Base-by-base conservation (phyloP, 495 filamentous ascomycete genomes). In the Copromyces sp. region DNA sequence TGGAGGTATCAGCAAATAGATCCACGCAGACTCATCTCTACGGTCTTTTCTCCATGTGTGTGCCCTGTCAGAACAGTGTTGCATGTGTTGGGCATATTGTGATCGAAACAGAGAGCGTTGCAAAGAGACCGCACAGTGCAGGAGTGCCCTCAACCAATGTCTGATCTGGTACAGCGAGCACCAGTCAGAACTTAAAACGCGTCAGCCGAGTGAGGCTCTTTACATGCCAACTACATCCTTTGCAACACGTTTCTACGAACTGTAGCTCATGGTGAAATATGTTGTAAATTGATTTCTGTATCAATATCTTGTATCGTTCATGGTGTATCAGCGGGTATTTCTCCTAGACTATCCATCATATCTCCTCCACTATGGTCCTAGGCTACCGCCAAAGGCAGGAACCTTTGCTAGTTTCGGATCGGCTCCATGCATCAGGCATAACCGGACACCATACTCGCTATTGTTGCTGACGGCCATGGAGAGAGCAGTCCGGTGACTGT, bases 381-480 rank as follows among this genome's bases (percentile, higher is more conserved):
- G 12, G 53, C 2, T 65, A 11, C 3, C 3, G 53, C 6, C 53
- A 65, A 65, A 65, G 14, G 53, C 14, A 9, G 6, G 29, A 3
- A 32, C 47, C 14, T 65, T 35, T 24, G 29, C 53, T 32, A 65
- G 14, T 29, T 35, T 65, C 32, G 44, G 70, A 53, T 71, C 70
- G 8, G 70, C 70, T 12, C 70, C 70, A 59, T 71, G 70, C 12
- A 71, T 35, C 29, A 71, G 42, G 16, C 39, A 39, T 35, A 61
- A 32, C 16, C 70, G 44, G n/a, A 71, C 70, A 11, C 69, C 69
- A 41, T 42, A 44, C 69, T 70, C 69, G 69, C 69, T 45, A 44
- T 44, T 53, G 42, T 7, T 70, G 69, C 45, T 70, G 42, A 70
- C 69, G 20, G 69, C 39, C 69, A 70, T 70, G 24, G 69, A 70